These are phyloP conservation scores for Harringtonia aguacate DNA, from an alignment of 2,329 filamentous ascomycete genomes.

Conservation along the genomic window DNA sequence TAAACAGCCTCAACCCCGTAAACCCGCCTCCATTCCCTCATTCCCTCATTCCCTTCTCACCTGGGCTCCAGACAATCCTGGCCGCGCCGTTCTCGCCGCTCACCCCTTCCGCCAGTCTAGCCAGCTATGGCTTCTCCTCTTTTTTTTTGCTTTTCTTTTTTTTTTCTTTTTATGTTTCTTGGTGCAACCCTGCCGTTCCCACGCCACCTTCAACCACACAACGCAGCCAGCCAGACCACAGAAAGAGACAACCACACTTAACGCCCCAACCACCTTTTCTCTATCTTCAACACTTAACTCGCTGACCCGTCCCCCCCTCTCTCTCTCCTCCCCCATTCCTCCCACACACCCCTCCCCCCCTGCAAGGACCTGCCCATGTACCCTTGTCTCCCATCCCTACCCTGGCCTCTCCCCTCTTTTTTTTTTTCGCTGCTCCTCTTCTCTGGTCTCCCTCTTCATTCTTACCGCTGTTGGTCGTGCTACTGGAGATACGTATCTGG, in stretches of 20 bases:
- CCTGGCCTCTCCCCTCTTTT: not conserved
- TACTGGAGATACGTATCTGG: not conserved
- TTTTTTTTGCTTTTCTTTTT: not conserved
- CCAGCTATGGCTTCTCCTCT: not conserved
- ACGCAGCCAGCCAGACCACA: not conserved
- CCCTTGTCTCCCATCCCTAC: not conserved
- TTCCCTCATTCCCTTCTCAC: too few relatives aligned
- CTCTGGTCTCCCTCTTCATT: not conserved
- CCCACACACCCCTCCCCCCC: constrained; percentile 1
- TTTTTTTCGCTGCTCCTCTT: too few relatives aligned
- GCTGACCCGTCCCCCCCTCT: constrained; percentile 4
- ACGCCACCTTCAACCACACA: constrained; percentile 5
- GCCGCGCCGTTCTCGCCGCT: too few relatives aligned
- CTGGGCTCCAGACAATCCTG: too few relatives aligned
- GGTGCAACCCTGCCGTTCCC: constrained; percentile 11
- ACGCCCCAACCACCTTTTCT: not conserved
- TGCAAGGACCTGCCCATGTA: constrained; percentile 2
- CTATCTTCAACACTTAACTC: constrained; percentile 5
- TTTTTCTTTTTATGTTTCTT: constrained; percentile 6
- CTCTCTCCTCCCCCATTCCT: constrained; percentile 5
- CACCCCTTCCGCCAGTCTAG: not conserved
- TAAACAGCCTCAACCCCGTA: too few relatives aligned
- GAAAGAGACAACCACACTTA: not conserved
- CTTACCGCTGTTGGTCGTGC: not conserved
- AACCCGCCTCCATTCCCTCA: too few relatives aligned